Base-by-base conservation (phyloP, 2,329 filamentous ascomycete species). In the Sporothrix pallida region DNA sequence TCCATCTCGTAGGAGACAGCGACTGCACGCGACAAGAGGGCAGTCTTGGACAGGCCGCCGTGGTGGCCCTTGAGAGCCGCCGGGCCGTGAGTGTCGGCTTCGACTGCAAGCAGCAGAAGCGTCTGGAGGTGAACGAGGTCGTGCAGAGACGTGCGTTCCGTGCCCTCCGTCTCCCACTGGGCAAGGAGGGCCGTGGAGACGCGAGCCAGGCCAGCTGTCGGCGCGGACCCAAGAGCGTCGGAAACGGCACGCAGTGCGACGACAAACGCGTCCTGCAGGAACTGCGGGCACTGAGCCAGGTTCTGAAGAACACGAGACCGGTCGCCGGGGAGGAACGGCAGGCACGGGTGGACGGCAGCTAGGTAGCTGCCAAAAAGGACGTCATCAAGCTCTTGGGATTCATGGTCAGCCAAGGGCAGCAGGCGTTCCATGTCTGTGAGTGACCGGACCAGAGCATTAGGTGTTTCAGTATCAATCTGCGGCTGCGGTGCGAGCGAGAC, bases 1-100 rank as follows among this genome's bases (percentile, higher is more conserved):
- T 88, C 89, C 82, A 93, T 86, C 15, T 86, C 86, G 75, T 91
- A 90, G 1, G 91, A 90, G 15, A 92, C 82, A 1, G 89, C 89
- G 15, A 92, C 87, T 6, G 91, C 91, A 60, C 88, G 86, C 7
- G 87, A 88, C n/a, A 93, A 81, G 78, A 92, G 86, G 13, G 86
- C 84, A 13, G 84, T 82, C 75, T 87, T 86, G 23, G 86, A 83
- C 12, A 85, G 84, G 1, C 86, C 85, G 62, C 84, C 82, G 52
- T 81, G 80, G 72, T 81, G 79, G n/a, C 82, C 82, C 67, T 80
- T 80, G 65, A 83, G 75, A 15, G 84, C 85, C 0, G 82, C 71
- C 75, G 81, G 77, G 72, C 88, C 83, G 77, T 86, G 82, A 78
- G 89, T 86, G 77, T 92, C 90, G 1, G 89, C 87, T 75, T 91